These are phyloP conservation scores for Melocanna baccifera DNA, from an alignment of 176 grass and related monocot species.

Conservation along the genomic window DNA sequence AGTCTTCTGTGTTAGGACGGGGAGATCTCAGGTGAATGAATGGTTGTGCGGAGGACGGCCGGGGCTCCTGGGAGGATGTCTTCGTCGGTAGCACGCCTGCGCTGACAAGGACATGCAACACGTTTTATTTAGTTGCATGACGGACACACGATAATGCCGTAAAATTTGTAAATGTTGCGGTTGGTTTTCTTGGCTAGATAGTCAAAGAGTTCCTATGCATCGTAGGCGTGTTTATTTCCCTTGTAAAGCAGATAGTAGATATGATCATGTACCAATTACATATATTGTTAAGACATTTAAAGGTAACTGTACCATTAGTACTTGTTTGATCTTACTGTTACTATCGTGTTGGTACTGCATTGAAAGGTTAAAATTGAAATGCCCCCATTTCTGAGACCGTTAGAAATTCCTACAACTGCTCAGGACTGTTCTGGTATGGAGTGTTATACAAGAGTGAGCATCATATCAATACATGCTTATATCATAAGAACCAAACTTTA, in stretches of 20 bases:
- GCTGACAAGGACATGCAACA: background rate
- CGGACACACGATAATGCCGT: background rate
- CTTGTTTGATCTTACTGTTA: background rate
- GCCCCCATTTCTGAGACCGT: too few species aligned
- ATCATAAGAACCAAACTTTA: too few species aligned
- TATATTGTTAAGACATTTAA: background rate
- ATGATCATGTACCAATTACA: background rate
- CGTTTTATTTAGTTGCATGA: background rate
- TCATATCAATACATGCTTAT: too few species aligned
- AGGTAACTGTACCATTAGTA: background rate
- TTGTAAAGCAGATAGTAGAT: background rate
- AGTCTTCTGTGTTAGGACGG: background rate
- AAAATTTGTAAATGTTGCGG: background rate
- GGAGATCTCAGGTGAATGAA: background rate
- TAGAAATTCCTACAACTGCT: too few species aligned
- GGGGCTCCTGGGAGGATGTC: background rate
- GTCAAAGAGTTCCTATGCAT: background rate
- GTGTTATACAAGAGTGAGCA: too few species aligned
- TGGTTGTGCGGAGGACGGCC: background rate
- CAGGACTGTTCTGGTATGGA: accelerated
- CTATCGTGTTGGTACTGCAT: background rate
- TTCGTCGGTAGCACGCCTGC: background rate
- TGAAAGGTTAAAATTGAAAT: background rate
- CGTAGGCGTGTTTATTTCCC: background rate
- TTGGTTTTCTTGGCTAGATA: background rate